Evolutionary conservation across 345 rosid species (phyloP).

Genomic region (Abelmoschus esculentus): DNA sequence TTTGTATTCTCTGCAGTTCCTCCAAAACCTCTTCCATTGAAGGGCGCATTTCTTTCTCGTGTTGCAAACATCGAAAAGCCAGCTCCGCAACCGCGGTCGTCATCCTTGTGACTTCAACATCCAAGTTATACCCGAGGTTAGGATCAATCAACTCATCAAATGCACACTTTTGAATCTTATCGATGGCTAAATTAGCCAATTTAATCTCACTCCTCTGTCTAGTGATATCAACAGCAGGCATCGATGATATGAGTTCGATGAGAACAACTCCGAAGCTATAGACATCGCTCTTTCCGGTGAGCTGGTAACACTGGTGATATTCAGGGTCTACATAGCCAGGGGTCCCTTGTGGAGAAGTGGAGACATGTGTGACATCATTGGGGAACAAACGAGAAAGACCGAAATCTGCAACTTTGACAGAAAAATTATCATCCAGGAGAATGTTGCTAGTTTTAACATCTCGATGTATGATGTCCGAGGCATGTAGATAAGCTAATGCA

Average conservation of each 20-base stretch:
- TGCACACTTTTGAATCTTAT: constrained; percentile 35
- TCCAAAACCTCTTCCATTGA: constrained; percentile 43
- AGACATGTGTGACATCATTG: constrained; percentile 46
- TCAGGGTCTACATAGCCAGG: constrained; percentile 68
- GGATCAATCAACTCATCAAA: constrained; percentile 48
- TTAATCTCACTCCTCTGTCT: constrained; percentile 49
- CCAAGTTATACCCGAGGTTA: constrained; percentile 34
- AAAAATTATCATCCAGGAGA: constrained; percentile 44
- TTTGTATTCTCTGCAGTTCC: constrained; percentile 32
- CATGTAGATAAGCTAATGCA: constrained; percentile 61
- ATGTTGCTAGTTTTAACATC: constrained; percentile 68
- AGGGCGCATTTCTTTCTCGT: constrained; percentile 44
- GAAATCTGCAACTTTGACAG: constrained; percentile 63
- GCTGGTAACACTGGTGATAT: constrained; percentile 50
- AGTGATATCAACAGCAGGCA: constrained; percentile 57
- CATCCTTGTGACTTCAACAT: constrained; percentile 33
- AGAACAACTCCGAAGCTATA: constrained; percentile 72
- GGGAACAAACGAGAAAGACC: constrained; percentile 57
- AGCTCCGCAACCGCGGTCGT: constrained; percentile 46
- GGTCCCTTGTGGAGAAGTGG: constrained; percentile 68
- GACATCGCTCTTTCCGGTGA: constrained; percentile 59
- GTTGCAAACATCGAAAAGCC: constrained; percentile 57
- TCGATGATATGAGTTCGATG: constrained; percentile 46
- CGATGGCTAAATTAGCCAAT: constrained; percentile 50
- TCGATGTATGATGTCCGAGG: constrained; percentile 45